Evolutionary conservation across 768 basidiomycete species (phyloP), one percentile per base, ranked within the genome.

Genomic region (Daedaleopsis nitida): DNA sequence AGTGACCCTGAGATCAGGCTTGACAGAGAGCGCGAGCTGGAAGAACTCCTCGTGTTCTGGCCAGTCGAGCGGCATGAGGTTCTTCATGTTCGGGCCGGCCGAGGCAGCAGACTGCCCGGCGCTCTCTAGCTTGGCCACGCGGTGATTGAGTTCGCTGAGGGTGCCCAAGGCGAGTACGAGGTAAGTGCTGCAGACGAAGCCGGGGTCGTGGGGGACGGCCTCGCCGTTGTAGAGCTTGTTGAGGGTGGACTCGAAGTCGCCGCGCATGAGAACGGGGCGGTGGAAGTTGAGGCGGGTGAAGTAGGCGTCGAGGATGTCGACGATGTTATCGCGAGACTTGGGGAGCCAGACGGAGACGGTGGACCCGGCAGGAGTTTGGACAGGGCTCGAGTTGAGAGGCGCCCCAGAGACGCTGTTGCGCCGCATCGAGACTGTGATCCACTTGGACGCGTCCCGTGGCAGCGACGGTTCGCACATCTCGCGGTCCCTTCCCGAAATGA

Each of bases 1-100:
- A 5, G 91, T 92, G 69, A 93, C 91, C 11, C 88, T 85, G 45
- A 94, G 76, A 64, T 94, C 90, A 10, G 91, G 89, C 70, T 94
- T 93, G 65, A 92, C 81, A 19, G 82, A 79, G 3, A 94, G 75
- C 1, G 91, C 91, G 35, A 88, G 81, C 63, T 91, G 87, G 72
- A 93, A 92, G 73, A 94, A 92, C 67, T 93, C 91, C 63, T 90
- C 89, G 61, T 91, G 88, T 43, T 84, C 84, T 12, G 92, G 92
- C 91, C 91, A 94, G 50, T 78, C 79, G 1, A 76, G 69, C 14
- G 85, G 84, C 78, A 92, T 83, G 37, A 89, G 79, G 59, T 83
- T 84, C 73, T 86, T 86, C 63, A 59, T 66, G 58, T 47, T 72
- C 63, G 19, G 76, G 68, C 55, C 77, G 68, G 35, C 80, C 64